A percentile compares a stretch with the other conserved stretches of the same genome.
Conservation (phyloP, 768 basidiomycete species). For the Amanita phalloides region DNA sequence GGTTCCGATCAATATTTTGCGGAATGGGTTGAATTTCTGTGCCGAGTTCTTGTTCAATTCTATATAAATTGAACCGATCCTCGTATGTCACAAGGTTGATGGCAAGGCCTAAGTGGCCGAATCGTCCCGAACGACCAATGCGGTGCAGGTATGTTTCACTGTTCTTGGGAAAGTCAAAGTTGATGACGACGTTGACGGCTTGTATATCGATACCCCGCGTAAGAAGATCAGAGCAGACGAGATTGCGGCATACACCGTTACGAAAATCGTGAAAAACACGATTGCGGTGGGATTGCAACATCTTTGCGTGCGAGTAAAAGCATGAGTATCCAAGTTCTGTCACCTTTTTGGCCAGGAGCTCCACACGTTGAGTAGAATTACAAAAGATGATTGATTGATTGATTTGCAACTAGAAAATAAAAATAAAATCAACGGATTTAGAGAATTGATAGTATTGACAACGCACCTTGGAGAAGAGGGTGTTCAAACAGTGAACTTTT, state of each 20-base stretch:
- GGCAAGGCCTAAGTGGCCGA: constrained; percentile 93
- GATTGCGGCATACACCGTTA: constrained; percentile 94
- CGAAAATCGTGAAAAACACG: constrained; percentile 99
- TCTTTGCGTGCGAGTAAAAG: constrained; percentile 99
- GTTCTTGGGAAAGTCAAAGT: constrained; percentile 99
- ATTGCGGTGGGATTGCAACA: constrained; percentile 98
- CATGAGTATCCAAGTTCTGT: constrained; percentile 99
- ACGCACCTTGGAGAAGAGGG: constrained; percentile 91
- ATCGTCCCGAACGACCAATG: constrained; percentile 95
- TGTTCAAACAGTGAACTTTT: constrained; percentile 99
- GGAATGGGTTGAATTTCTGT: constrained; percentile 98
- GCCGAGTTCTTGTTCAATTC: constrained; percentile 96
- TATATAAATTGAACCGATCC: constrained; percentile 94
- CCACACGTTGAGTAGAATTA: constrained; percentile 99
- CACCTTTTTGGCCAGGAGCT: constrained; percentile 98
- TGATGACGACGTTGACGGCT: constrained; percentile 99
- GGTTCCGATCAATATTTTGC: constrained; percentile 75
- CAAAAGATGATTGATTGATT: constrained; percentile 99
- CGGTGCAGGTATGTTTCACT: constrained; percentile 98
- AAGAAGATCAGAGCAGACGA: constrained; percentile 95
- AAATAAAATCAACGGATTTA: constrained; percentile 2
- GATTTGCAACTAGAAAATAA: constrained; percentile 78
- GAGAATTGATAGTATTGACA: background rate
- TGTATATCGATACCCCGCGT: constrained; percentile 99
- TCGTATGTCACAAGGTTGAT: constrained; percentile 98